Conservation (phyloP, 2,329 filamentous ascomycete species). For the Corinectria fuckeliana region DNA sequence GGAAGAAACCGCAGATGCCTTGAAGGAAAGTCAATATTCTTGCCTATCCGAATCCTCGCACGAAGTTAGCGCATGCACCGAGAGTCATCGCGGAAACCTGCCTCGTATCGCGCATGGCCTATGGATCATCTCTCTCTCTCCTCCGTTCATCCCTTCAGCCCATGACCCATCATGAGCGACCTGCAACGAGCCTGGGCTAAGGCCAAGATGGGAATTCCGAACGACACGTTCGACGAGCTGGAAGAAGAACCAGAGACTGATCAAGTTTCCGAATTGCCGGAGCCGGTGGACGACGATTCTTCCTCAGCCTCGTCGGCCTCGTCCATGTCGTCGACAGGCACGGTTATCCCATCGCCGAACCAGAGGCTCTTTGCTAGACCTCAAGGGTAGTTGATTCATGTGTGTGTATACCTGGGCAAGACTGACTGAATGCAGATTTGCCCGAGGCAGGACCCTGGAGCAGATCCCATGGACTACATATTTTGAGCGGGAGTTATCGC, state of each 20-base stretch:
- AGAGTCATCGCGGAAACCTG: slow-evolving; percentile 5
- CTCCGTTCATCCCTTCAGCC: slow-evolving; percentile 23
- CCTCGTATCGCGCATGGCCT: neutral
- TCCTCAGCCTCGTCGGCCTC: slow-evolving; percentile 77
- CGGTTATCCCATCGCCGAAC: slow-evolving; percentile 80
- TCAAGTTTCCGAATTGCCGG: slow-evolving; percentile 54
- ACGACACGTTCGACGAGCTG: slow-evolving; percentile 57
- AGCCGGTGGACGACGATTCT: slow-evolving; percentile 65
- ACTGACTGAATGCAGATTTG: slow-evolving; percentile 48
- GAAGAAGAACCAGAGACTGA: slow-evolving; percentile 59
- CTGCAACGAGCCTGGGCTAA: slow-evolving; percentile 81
- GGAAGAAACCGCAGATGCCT: slow-evolving; percentile 4
- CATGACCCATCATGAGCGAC: slow-evolving; percentile 70
- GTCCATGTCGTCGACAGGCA: slow-evolving; percentile 91
- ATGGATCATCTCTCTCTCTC: slow-evolving; percentile 27
- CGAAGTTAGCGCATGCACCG: neutral
- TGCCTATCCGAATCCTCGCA: neutral
- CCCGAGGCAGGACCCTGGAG: slow-evolving; percentile 62
- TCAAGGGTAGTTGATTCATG: slow-evolving; percentile 58
- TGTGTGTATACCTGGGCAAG: slow-evolving; percentile 16
- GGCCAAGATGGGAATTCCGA: slow-evolving; percentile 69
- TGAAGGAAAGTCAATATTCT: neutral
- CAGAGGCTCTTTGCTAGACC: slow-evolving; percentile 76
- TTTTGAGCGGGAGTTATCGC: slow-evolving; percentile 85
- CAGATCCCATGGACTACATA: slow-evolving; percentile 86